These are phyloP conservation scores for Phanerodontia chrysosporium DNA, from an alignment of 768 basidiomycete species.

Conservation along the genomic window DNA sequence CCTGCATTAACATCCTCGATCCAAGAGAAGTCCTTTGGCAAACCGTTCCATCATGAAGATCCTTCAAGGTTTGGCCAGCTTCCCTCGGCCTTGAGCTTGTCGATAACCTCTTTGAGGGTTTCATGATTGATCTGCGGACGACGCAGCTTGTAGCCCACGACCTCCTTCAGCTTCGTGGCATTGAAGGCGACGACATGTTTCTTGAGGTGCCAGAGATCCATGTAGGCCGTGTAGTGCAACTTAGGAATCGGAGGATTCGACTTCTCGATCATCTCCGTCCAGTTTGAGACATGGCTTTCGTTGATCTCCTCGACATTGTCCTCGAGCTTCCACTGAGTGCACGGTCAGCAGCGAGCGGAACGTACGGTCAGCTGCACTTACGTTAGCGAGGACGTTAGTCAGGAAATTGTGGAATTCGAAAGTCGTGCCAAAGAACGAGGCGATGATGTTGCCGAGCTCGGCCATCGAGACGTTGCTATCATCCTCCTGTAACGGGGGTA, in stretches of 20 bases:
- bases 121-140: constrained; percentile 60
- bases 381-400: constrained; percentile 65
- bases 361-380: constrained; percentile 19
- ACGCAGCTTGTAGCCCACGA: constrained; percentile 66
- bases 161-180: constrained; percentile 68
- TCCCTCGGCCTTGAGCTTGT: constrained; percentile 77
- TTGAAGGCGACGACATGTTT: constrained; percentile 67
- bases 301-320: constrained; percentile 81
- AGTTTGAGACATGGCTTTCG: constrained; percentile 75
- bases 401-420: constrained; percentile 78
- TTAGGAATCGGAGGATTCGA: constrained; percentile 70
- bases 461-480: constrained; percentile 68
- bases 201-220: constrained; percentile 68
- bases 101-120: constrained; percentile 63
- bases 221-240: constrained; percentile 72
- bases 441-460: constrained; percentile 60
- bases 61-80: constrained; percentile 32
- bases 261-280: constrained; percentile 75
- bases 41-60: constrained; percentile 1
- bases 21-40: background rate
- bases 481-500: constrained; percentile 48
- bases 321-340: constrained; percentile 53
- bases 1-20: constrained; percentile 1
- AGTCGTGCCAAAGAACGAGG: constrained; percentile 71
- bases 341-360: background rate